phyloP scores from a whole-genome alignment of 2,329 filamentous ascomycete species.

The Cercospora sp. region DNA sequence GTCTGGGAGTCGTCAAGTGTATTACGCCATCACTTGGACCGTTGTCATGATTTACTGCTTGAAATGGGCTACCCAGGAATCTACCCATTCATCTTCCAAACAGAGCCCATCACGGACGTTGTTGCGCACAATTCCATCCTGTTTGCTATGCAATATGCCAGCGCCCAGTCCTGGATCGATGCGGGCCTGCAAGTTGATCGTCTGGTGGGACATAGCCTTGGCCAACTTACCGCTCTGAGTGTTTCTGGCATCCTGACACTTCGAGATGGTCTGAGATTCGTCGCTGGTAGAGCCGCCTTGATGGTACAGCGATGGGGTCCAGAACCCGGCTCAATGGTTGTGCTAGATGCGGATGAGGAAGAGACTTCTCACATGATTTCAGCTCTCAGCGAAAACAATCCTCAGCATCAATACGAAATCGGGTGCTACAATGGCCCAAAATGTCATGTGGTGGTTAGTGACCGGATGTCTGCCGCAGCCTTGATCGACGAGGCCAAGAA shows the following conservation, averaged over 20 bases:
- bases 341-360: slow-evolving; percentile 11
- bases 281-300: slow-evolving; percentile 13
- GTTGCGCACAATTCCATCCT: slow-evolving; percentile 15
- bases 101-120: slow-evolving; percentile 11
- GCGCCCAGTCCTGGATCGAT: slow-evolving; percentile 20
- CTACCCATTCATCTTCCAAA: slow-evolving; percentile 20
- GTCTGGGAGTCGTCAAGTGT: slow-evolving; percentile 5
- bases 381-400: not conserved
- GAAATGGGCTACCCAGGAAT: slow-evolving; percentile 15
- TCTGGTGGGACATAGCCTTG: slow-evolving; percentile 22
- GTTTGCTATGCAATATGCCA: slow-evolving; percentile 22
- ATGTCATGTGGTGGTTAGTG: slow-evolving; percentile 12
- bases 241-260: slow-evolving; percentile 16
- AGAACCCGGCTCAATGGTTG: slow-evolving; percentile 22
- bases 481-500: not conserved
- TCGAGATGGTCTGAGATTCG: slow-evolving; percentile 12
- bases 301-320: slow-evolving; percentile 11
- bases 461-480: not conserved
- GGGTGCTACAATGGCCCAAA: slow-evolving; percentile 24
- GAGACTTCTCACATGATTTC: not conserved
- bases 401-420: slow-evolving; percentile 5
- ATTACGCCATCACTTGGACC: slow-evolving; percentile 17
- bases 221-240: slow-evolving; percentile 16
- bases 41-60: slow-evolving; percentile 10
- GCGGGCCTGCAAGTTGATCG: slow-evolving; percentile 13